Base-by-base conservation (phyloP, 352 stramenopile genomes). In the Phytophthora litchii region DNA sequence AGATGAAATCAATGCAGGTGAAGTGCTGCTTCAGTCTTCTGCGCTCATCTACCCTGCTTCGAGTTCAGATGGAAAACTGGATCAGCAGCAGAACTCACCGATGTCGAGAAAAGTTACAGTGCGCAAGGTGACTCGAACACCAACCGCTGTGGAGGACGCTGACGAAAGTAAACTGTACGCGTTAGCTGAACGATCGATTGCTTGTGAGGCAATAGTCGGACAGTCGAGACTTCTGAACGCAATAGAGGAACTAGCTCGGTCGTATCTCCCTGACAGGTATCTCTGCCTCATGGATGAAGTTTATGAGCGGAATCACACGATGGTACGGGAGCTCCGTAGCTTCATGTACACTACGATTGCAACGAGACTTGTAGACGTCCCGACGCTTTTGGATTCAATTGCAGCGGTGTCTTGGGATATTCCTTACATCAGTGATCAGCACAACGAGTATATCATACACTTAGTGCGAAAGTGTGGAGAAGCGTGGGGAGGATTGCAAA, bases 391-490 rank as follows among this genome's bases (percentile, higher is more conserved):
- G 20, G 46, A 77, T 10, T 70, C 69, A 4, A 74, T 93, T 47
- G 41, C 57, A 7, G 50, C 76, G 9, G 78, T 92, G 8, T 64
- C 64, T 12, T 95, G 87, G 87, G 71, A 89, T 53, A 72, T 91
- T 20, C 38, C 63, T 7, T 86, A 89, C 46, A 68, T 94, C 10
- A 80, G 72, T 57, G 79, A 91, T 36, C 74, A 76, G 35, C 78
- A 80, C 54, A 94, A 92, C 50, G 83, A 89, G 40, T 95, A 94
- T 60, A 72, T 95, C 25, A 79, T 92, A 9, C 57, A 78, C 20
- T 69, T 93, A 16, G 83, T 95, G n/a, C 80, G 76, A 43, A 86
- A 86, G 34, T 95, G 85, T 63, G 87, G 87, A 25, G 83, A 93
- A 60, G 70, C 86, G 8, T 95, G 82, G 84, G 83, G 83, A 21